Conservation (phyloP, 805 yeast species). For the Wickerhamomyces queroliae region DNA sequence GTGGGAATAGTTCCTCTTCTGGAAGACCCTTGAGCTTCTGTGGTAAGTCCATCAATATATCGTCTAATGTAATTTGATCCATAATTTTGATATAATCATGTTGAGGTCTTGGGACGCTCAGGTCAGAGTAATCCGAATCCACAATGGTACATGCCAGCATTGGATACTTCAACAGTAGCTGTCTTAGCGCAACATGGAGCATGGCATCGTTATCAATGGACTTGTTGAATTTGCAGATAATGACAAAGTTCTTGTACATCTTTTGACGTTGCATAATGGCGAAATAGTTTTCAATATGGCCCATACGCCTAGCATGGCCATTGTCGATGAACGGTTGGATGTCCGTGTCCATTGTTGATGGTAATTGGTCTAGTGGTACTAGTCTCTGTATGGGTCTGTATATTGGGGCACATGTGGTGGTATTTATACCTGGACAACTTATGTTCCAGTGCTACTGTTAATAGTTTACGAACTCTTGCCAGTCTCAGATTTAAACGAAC, state of each 20-base stretch:
- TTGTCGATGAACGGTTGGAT: not conserved
- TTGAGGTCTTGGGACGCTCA: constrained; percentile 6
- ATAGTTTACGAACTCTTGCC: no score
- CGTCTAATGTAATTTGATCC: constrained; percentile 8
- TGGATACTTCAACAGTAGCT: constrained; percentile 13
- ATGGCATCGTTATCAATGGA: constrained; percentile 4
- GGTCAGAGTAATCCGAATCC: constrained; percentile 14
- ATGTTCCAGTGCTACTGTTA: no score
- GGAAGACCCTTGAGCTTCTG: not conserved
- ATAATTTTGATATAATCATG: constrained; percentile 16
- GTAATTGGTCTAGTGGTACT: not conserved
- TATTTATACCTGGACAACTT: no score
- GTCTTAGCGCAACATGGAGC: constrained; percentile 6
- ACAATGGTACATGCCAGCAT: constrained; percentile 11
- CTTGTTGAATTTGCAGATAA: constrained; percentile 9
- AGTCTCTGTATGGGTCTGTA: no score
- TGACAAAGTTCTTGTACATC: constrained; percentile 15
- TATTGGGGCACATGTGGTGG: no score
- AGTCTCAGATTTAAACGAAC: no score
- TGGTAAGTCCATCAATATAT: constrained; percentile 10
- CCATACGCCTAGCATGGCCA: constrained; percentile 19
- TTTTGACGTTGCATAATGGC: constrained; percentile 11
- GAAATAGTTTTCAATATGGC: constrained; percentile 19
- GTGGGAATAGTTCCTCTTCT: constrained; percentile 3
- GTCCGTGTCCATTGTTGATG: not conserved